These are phyloP conservation scores for Penicillium fimorum DNA, from an alignment of 495 filamentous ascomycete genomes.

Conservation along the genomic window DNA sequence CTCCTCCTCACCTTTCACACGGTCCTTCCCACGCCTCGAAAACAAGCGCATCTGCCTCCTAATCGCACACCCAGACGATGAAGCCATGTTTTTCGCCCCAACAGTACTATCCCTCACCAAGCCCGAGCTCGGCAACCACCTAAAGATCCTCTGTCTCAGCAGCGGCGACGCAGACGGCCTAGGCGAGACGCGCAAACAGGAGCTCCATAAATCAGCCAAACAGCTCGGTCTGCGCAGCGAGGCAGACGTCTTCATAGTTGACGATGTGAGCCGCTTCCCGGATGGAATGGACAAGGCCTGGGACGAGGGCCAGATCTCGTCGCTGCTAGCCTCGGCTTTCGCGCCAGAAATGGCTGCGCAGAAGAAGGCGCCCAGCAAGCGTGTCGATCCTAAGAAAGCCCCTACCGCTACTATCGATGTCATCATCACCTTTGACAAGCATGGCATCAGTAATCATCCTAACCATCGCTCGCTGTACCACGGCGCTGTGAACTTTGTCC, in stretches of 20 bases:
- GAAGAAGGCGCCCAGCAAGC: slow-evolving; percentile 20
- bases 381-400: slow-evolving; percentile 24
- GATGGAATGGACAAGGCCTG: slow-evolving; percentile 82
- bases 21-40: slow-evolving; percentile 64
- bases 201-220: slow-evolving; percentile 74
- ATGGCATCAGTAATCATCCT: slow-evolving; percentile 79
- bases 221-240: slow-evolving; percentile 68
- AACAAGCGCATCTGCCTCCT: slow-evolving; percentile 84
- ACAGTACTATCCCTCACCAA: slow-evolving; percentile 76
- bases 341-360: slow-evolving; percentile 54
- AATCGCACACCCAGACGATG: slow-evolving; percentile 96
- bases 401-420: slow-evolving; percentile 69
- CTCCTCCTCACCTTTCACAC: slow-evolving; percentile 60
- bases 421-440: slow-evolving; percentile 81
- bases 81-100: slow-evolving; percentile 99
- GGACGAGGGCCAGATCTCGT: slow-evolving; percentile 65
- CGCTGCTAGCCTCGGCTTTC: slow-evolving; percentile 66
- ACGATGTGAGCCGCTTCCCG: slow-evolving; percentile 71
- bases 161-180: slow-evolving; percentile 85
- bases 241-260: slow-evolving; percentile 77
- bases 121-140: slow-evolving; percentile 74
- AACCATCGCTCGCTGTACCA: slow-evolving; percentile 88
- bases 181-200: slow-evolving; percentile 74
- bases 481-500: slow-evolving; percentile 72
- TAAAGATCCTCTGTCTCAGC: slow-evolving; percentile 91